Conservation (phyloP, 1,284 basidiomycete species). For the Amylostereum areolatum region DNA sequence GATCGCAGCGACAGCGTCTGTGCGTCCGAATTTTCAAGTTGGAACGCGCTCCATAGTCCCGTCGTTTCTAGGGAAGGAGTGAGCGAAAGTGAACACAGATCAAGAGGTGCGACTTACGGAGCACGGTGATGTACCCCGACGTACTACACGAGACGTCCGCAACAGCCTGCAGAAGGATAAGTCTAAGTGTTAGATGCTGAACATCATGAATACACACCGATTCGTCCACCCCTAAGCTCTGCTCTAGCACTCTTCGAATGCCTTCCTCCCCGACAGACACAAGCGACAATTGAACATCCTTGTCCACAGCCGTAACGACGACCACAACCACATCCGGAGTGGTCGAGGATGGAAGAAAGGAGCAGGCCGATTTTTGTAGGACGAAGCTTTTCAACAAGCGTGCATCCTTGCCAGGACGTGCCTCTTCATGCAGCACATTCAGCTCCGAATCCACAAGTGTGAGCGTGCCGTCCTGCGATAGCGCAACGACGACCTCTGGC, state of each 20-base stretch:
- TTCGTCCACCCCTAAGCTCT: background rate
- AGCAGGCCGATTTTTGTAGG: constrained; percentile 35
- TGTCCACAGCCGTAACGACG: constrained; percentile 22
- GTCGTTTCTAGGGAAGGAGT: constrained; percentile 26
- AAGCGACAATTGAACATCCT: background rate
- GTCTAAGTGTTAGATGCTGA: background rate
- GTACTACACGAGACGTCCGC: background rate
- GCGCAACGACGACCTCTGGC: constrained; percentile 34
- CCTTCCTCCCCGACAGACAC: constrained; percentile 9
- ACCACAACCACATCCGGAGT: constrained; percentile 16
- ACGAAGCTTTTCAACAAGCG: constrained; percentile 37
- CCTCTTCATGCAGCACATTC: constrained; percentile 28
- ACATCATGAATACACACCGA: background rate
- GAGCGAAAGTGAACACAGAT: background rate
- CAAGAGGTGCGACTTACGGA: background rate
- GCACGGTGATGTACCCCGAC: background rate
- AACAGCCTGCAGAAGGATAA: background rate
- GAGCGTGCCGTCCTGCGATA: constrained; percentile 41
- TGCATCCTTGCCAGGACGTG: constrained; percentile 21
- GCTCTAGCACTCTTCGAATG: background rate
- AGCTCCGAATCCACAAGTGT: constrained; percentile 39
- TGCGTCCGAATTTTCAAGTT: constrained; percentile 24
- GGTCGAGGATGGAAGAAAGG: constrained; percentile 33
- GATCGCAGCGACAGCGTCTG: background rate
- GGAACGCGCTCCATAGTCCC: constrained; percentile 44